Evolutionary conservation across 768 basidiomycete genomes (phyloP).

Genomic region (Mycena vitilis): DNA sequence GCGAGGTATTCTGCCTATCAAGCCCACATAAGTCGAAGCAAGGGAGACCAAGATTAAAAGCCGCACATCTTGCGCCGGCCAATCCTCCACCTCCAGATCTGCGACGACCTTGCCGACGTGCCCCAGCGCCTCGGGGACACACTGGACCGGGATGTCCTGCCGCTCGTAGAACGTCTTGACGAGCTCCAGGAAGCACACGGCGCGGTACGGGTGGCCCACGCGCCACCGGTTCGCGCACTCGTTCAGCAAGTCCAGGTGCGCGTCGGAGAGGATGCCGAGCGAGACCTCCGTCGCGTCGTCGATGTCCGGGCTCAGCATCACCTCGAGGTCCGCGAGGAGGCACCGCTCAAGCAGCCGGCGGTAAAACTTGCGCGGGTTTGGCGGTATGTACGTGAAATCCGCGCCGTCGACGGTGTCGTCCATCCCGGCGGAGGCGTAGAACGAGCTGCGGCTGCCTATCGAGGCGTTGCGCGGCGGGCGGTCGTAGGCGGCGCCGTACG

Average conservation of each 20-base stretch:
- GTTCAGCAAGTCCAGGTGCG: conserved; percentile 85
- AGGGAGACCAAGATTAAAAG: conserved; percentile 46
- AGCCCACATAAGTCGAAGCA: conserved; percentile 13
- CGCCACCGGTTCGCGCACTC: conserved; percentile 94
- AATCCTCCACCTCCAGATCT: conserved; percentile 78
- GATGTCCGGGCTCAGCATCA: conserved; percentile 89
- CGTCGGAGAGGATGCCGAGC: conserved; percentile 84
- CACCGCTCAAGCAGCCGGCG: conserved; percentile 85
- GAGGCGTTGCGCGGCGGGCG: conserved; percentile 65
- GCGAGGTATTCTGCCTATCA: conserved; percentile 75
- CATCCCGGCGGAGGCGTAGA: conserved; percentile 49
- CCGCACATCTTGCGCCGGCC: conserved; percentile 83
- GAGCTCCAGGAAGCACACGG: conserved; percentile 83
- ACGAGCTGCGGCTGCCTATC: conserved; percentile 76
- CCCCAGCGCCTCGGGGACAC: conserved; percentile 89
- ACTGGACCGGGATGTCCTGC: conserved; percentile 92
- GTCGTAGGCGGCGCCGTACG: conserved; percentile 63
- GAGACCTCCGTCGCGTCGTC: conserved; percentile 96
- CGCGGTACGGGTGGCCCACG: conserved; percentile 82
- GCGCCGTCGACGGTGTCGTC: conserved; percentile 71
- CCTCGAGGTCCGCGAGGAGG: conserved; percentile 85
- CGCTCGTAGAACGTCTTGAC: conserved; percentile 90
- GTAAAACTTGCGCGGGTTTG: conserved; percentile 88
- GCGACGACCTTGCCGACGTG: conserved; percentile 75
- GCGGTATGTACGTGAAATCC: conserved; percentile 90